Conservation (phyloP, 169 alveolate genomes). For the Cryptosporidium sp. region DNA sequence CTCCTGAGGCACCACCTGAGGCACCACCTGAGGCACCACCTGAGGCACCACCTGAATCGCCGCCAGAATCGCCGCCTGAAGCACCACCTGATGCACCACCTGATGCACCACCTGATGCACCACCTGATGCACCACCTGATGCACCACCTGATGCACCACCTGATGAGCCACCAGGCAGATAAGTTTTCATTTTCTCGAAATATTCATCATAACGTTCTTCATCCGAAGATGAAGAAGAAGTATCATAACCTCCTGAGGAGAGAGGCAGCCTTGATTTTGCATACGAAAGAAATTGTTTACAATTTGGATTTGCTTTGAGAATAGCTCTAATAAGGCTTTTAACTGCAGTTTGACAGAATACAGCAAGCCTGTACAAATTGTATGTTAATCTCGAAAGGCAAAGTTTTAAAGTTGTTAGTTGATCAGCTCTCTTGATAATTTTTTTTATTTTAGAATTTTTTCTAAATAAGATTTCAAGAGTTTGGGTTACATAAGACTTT, state of each 20-base stretch:
- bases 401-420: not conserved
- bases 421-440: not conserved
- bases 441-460: not conserved
- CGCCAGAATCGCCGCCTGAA: not conserved
- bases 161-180: not conserved
- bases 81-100: not conserved
- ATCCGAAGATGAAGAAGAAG: conserved; percentile 15
- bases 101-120: not conserved
- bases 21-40: not conserved
- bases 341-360: not conserved
- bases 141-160: conserved; percentile 2
- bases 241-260: conserved; percentile 15
- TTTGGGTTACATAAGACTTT: not conserved
- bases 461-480: not conserved
- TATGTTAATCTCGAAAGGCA: not conserved
- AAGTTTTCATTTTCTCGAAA: too few species aligned
- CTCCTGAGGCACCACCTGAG: not conserved
- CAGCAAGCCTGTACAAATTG: not conserved
- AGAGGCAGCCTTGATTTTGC: conserved; percentile 1
- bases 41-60: not conserved
- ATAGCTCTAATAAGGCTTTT: not conserved
- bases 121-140: not conserved
- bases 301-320: conserved; percentile 1
- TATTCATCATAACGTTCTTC: not conserved
- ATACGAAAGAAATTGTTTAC: not conserved